Base-by-base conservation (phyloP, 2,329 filamentous ascomycete genomes). In the Fusarium sp. region DNA sequence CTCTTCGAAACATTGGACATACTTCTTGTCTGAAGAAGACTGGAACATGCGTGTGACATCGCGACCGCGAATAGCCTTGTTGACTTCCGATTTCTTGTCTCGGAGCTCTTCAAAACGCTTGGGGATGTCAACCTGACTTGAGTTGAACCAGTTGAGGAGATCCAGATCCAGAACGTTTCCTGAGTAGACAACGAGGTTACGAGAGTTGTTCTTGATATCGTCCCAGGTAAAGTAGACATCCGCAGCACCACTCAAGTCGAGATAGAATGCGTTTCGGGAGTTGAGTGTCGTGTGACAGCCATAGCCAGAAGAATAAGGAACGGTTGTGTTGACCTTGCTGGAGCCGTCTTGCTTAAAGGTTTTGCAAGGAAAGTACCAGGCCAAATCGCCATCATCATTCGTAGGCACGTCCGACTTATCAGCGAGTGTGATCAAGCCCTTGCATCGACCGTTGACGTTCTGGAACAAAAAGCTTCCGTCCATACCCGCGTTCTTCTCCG, bases 391-490 rank as follows among this genome's bases (percentile, higher is more conserved):
- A 55, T 90, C 82, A 27, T 80, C 81, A 77, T 97, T 91, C 8
- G 91, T 92, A 2, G 95, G 94, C 11, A 99, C 90, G 74, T 94
- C 91, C 1, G 95, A 97, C 59, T 85, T 85, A 2, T 86, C 78
- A 2, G 91, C 88, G 10, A 86, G 81, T 1, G 89, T 97, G 78
- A 99, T 97, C 60, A 98, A 82, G 12, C 88, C 92, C 83, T 98
- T 99, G 87, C 96, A 99, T 68, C 92, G 92, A 50, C 96, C 97
- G 75, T 99, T 99, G 80, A 99, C 96, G 73, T 98, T 97, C 79
- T 99, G 96, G 82, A 99, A 99, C 77, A 99, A 83, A 79, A 99
- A 99, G 77, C 95, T 98, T 62, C 93, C 95, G 78, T 99, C 97
- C 80, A 92, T 88, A n/a, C 95, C 96, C 59, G 90, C 91, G 74